Evolutionary conservation across 1,284 basidiomycete genomes (phyloP), one percentile per base, ranked within the genome.

Genomic region (Sutorius eximius): DNA sequence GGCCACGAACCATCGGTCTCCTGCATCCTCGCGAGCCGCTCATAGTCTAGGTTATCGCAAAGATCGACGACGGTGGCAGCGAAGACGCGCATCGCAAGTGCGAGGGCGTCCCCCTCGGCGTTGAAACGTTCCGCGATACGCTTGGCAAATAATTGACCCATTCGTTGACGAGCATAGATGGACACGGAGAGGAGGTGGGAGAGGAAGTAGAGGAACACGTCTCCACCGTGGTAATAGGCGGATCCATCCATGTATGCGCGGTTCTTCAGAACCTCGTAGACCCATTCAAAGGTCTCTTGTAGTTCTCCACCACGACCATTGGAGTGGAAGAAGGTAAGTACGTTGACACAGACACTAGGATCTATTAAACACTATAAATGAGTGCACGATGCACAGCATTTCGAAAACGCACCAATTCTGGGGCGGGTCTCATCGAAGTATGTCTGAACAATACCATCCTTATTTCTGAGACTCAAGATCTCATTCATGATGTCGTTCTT

Each of bases 401-500:
- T 34, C 30, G 9, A 24, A 32, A 18, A 42, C 62, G 4, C 38
- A 63, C 62, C 64, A 5, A 63, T 57, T 47, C 64, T 50, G 4
- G 62, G 62, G 37, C 62, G 59, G 2, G 48, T 57, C 9, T 46
- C 12, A 41, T 67, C 62, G 24, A 63, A 63, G 36, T 62, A 67
- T 3, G 60, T 50, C 22, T 55, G 57, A 27, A 65, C 54, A 7
- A 63, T 65, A 5, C 62, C 57, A 12, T 66, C 61, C 30, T 56
- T 42, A 1, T 62, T 64, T 27, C 27, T 65, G 20, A 65, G 29
- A 22, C 34, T 64, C 12, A 66, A 30, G 2, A 49, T 54, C 32
- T 66, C 64, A 4, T 66, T 12, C 64, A 66, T 64, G 45, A 66
- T 62, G 22, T 54, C 62, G 24, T 62, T 45, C 37, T 66, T 63